Evolutionary conservation across 495 filamentous ascomycete genomes (phyloP), one percentile per base, ranked within the genome.

Genomic region (Penicillium herquei): DNA sequence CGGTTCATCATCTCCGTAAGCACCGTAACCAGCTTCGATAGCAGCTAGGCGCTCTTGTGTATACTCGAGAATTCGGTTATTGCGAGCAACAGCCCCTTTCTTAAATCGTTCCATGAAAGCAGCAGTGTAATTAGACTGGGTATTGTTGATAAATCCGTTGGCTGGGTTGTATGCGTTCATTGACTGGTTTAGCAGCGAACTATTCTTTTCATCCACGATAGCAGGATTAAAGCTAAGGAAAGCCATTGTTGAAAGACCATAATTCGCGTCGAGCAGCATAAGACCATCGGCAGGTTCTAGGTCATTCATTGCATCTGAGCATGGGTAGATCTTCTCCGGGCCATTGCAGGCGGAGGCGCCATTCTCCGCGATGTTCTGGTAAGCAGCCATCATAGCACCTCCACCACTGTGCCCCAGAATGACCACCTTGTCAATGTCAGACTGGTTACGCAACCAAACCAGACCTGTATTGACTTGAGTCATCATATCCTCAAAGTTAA

Each of bases 321-420:
- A 62, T 5, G 39, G 54, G 18, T 57, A 57, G 17, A 62, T 35
- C 50, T 57, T 57, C 39, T 55, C 59, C 3, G 54, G 16, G 0
- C 59, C 54, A 14, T 55, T 32, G 45, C 54, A 62, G 11, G 59
- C 59, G 31, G 45, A 51, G 7, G 35, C 50, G 11, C 54, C 59
- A 40, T 57, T 54, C 40, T 62, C 59, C 2, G 59, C 59, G 16
- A 62, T 47, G 41, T 57, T 55, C 34, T 54, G 59, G 46, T 62
- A 62, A 3, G 44, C 50, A 26, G 54, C 17, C 49, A 62, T 51
- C 59, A 57, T 57, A 6, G 59, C 44, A 47, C 59, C 59, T 9
- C 59, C 54, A 17, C 59, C 59, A 33, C 50, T 54, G 45, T 62
- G 59, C 7, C 58, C 53, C 6, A 55, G 35, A 14, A 56, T 49